These are phyloP conservation scores for Strobilomyces dryophilus DNA, from an alignment of 768 basidiomycete genomes.

Conservation along the genomic window DNA sequence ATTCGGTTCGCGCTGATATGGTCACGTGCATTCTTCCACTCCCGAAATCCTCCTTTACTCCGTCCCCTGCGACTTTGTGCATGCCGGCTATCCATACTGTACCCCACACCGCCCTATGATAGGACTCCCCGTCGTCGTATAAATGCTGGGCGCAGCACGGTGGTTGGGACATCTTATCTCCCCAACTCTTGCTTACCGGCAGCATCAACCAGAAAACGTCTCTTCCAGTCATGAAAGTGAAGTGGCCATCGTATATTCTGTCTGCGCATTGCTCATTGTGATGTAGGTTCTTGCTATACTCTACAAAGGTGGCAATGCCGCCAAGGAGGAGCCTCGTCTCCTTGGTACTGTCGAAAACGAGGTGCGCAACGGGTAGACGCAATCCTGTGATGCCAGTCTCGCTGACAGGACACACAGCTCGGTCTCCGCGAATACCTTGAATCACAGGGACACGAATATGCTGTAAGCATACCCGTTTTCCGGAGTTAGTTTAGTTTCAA, in stretches of 20 bases:
- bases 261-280: neutral
- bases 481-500: neutral
- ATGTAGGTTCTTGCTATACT: constrained; percentile 67
- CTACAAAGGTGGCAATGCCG: constrained; percentile 65
- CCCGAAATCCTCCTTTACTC: neutral
- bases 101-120: neutral
- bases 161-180: constrained; percentile 1
- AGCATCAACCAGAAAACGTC: neutral
- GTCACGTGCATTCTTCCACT: constrained; percentile 7
- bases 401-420: constrained; percentile 42
- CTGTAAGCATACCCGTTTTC: constrained; percentile 40
- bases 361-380: constrained; percentile 33
- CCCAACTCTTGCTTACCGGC: constrained; percentile 6
- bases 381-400: neutral
- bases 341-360: constrained; percentile 80
- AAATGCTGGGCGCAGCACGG: constrained; percentile 9
- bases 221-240: constrained; percentile 41
- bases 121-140: constrained; percentile 7
- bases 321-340: constrained; percentile 66
- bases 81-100: neutral
- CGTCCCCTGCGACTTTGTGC: neutral
- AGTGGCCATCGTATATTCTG: neutral
- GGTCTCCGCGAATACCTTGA: constrained; percentile 68
- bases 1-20: neutral
- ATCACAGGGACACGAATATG: constrained; percentile 67